Base-by-base conservation (phyloP, 1,139 yeast genomes). In the Hemisphaericaspora xylanilytica region DNA sequence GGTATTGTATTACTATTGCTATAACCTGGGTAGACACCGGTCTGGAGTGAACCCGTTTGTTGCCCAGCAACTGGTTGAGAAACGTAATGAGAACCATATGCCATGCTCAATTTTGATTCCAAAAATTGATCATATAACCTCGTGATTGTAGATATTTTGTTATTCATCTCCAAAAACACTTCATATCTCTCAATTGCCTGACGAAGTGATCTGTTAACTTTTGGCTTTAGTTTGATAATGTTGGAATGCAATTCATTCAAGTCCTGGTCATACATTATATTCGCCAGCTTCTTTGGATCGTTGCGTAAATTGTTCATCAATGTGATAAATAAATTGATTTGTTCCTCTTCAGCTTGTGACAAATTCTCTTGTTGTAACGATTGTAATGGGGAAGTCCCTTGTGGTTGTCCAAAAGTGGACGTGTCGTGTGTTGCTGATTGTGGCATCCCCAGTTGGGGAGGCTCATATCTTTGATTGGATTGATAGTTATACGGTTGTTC, bases 61-160 rank as follows among this genome's bases (percentile, higher is more conserved):
- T 24, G 26, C 17, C 12, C 30, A 34, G 11, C 21, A 13, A 12
- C 20, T n/a, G 29, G 32, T 17, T 28, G 32, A 11, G 35, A 24
- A 13, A 61, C 47, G 14, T 46, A 47, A 38, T 67, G 73, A 37
- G 52, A 57, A 9, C 69, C 68, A 51, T 75, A 75, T 1, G 78
- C 77, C 47, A 63, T 63, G 25, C 67, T 63, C 38, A 84, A 67
- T 56, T 89, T 74, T 28, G 78, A 74, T 49, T 92, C 96, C 44
- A 90, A 68, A 39, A 85, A 73, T 45, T 78, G 78, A 58, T 92
- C 96, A 55, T 92, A 92, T 35, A 85, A 71, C 45, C 85, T 73
- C 52, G 84, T 78, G 24, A 89, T 85, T 3, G 94, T 84, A 37
- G 86, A 81, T 39, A 92, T 74, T 55, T 92, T 88, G 34, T 86